Conservation (phyloP, 371 early-diverging fungal species). For the Blyttiomyces sp. region DNA sequence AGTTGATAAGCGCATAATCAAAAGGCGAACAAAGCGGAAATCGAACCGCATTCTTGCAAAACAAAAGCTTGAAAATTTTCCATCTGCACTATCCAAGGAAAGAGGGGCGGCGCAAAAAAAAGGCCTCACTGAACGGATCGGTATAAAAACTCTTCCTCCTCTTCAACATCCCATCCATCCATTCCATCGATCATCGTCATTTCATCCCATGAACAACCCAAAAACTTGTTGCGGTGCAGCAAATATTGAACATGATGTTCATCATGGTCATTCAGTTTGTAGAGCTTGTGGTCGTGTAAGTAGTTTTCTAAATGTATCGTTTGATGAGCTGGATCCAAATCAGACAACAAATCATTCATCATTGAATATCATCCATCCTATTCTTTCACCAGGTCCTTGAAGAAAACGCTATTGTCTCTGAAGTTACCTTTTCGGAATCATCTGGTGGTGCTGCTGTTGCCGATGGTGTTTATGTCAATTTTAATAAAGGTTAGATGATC, state of each 20-base stretch:
- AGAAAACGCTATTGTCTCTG: conserved; percentile 92
- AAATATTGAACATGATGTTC: too few species aligned
- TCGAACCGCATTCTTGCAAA: not conserved
- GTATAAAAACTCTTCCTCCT: not conserved
- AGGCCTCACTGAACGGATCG: too few species aligned
- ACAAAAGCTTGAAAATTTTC: not conserved
- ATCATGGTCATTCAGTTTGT: too few species aligned
- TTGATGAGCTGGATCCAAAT: too few species aligned
- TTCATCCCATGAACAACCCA: not conserved
- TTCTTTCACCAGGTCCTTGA: conserved; percentile 81
- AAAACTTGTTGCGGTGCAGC: too few species aligned
- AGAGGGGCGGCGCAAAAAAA: too few species aligned
- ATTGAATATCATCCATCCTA: too few species aligned
- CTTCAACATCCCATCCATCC: not conserved
- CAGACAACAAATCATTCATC: too few species aligned
- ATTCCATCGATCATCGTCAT: not conserved
- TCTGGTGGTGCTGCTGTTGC: conserved; percentile 81
- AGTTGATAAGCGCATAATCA: not conserved
- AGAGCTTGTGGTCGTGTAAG: too few species aligned
- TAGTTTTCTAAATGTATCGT: too few species aligned
- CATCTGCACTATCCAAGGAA: not conserved
- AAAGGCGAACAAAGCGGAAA: too few species aligned
- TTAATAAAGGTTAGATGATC: conserved; percentile 28
- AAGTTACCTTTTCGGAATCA: conserved; percentile 90
- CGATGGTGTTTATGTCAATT: conserved; percentile 74